Evolutionary conservation across 139 green algal species (phyloP).

Genomic region (Ostreobium quekettii): DNA sequence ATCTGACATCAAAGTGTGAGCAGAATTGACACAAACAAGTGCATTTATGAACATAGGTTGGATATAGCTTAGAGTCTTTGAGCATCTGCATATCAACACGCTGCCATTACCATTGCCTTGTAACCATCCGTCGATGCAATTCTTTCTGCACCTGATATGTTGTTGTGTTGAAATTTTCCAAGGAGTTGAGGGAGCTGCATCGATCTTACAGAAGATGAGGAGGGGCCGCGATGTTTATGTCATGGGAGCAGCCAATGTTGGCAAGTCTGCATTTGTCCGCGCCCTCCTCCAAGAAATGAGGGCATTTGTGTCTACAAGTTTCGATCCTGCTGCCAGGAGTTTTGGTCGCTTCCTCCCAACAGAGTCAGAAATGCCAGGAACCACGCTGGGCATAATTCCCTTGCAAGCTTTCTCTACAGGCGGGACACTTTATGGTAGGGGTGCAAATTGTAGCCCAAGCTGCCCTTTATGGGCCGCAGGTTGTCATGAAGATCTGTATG

Average conservation of each 20-base stretch:
- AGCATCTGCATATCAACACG: too few species aligned
- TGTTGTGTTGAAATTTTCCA: too few species aligned
- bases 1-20: too few species aligned
- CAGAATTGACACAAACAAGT: too few species aligned
- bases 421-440: slow-evolving; percentile 55
- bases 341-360: slow-evolving; percentile 52
- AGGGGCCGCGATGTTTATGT: slow-evolving; percentile 87
- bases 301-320: slow-evolving; percentile 35
- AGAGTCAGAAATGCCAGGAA: slow-evolving; percentile 88
- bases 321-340: slow-evolving; percentile 37
- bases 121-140: not conserved
- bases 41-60: too few species aligned
- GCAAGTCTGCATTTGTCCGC: slow-evolving; percentile 90
- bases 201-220: slow-evolving; percentile 19
- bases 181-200: not conserved
- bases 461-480: not conserved
- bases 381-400: slow-evolving; percentile 80
- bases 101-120: too few species aligned
- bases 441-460: not conserved
- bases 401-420: slow-evolving; percentile 69
- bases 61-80: too few species aligned
- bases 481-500: not conserved
- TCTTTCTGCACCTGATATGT: too few species aligned
- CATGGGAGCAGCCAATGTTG: slow-evolving; percentile 91
- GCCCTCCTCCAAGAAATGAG: slow-evolving; percentile 67